Evolutionary conservation across 73 alveolate genomes (phyloP).

Genomic region (Strombidium stylifer): DNA sequence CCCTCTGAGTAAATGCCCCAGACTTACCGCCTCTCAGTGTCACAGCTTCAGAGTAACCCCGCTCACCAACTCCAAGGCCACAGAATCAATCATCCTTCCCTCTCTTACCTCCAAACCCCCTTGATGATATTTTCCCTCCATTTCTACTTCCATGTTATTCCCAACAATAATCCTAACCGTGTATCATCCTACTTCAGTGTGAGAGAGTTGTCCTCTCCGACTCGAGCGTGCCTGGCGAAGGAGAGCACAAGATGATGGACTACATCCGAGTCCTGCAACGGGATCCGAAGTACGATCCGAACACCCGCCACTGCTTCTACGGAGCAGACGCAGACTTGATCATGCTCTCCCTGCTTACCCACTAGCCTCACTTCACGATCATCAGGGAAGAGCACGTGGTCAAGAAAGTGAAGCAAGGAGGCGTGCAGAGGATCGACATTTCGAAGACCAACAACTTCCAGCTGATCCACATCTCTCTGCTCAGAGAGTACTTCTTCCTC

Average conservation of each 20-base stretch:
- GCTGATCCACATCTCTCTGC: slow-evolving; percentile 77
- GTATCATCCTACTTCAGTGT: not conserved
- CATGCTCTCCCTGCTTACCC: slow-evolving; percentile 92
- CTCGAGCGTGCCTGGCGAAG: slow-evolving; percentile 98
- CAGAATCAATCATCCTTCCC: no score
- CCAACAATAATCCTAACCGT: not conserved
- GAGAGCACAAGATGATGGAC: slow-evolving; percentile 98
- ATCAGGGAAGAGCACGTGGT: slow-evolving; percentile 90
- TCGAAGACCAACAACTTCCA: slow-evolving; percentile 75
- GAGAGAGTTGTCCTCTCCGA: slow-evolving; percentile 82
- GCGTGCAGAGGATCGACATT: slow-evolving; percentile 63
- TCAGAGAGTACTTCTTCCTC: slow-evolving; percentile 91
- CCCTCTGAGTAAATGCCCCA: no score
- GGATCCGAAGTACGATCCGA: slow-evolving; percentile 65
- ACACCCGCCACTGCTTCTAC: slow-evolving; percentile 93
- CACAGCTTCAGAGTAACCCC: no score
- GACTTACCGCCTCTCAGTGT: no score
- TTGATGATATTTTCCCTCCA: no score
- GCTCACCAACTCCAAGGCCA: no score
- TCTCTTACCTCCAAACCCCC: no score
- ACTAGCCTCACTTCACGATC: slow-evolving; percentile 87
- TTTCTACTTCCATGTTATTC: no score
- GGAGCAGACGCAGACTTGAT: slow-evolving; percentile 99
- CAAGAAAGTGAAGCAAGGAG: slow-evolving; percentile 57
- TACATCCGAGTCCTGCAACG: slow-evolving; percentile 75